Conservation (phyloP, 768 basidiomycete genomes). For the Termitomyces sp. region DNA sequence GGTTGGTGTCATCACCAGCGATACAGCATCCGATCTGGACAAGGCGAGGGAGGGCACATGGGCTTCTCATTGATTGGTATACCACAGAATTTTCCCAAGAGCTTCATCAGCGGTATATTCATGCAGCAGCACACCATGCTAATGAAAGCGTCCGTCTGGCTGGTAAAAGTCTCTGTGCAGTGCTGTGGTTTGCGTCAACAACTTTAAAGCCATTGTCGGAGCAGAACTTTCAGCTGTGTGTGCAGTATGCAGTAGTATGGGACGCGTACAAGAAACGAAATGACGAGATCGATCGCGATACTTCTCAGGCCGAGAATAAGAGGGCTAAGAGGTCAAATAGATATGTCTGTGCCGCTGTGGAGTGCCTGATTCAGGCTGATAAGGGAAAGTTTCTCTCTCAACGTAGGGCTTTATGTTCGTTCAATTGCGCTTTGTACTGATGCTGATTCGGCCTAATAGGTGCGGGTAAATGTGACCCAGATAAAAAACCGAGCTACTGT, state of each 20-base stretch:
- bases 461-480: conserved; percentile 22
- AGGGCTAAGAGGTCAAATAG: conserved; percentile 19
- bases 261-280: conserved; percentile 15
- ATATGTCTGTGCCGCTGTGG: conserved; percentile 22
- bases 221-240: conserved; percentile 6
- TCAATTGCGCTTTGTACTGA: not conserved
- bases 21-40: not conserved
- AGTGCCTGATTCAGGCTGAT: conserved; percentile 21
- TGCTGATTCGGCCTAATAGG: conserved; percentile 10
- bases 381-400: conserved; percentile 18
- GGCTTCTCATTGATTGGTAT: conserved; percentile 13
- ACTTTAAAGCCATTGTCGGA: conserved; percentile 12
- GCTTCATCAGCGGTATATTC: conserved; percentile 8
- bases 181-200: conserved; percentile 16
- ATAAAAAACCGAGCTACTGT: conserved; percentile 27
- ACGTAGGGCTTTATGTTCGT: conserved; percentile 14
- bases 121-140: conserved; percentile 16
- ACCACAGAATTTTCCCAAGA: not conserved
- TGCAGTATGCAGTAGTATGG: conserved; percentile 17
- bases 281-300: conserved; percentile 12
- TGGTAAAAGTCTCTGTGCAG: conserved; percentile 9
- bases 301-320: conserved; percentile 16
- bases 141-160: conserved; percentile 12
- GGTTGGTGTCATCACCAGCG: conserved; percentile 8
- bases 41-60: conserved; percentile 11